Evolutionary conservation across 2,329 filamentous ascomycete species (phyloP).

Genomic region (Verticillium albo-atrum): DNA sequence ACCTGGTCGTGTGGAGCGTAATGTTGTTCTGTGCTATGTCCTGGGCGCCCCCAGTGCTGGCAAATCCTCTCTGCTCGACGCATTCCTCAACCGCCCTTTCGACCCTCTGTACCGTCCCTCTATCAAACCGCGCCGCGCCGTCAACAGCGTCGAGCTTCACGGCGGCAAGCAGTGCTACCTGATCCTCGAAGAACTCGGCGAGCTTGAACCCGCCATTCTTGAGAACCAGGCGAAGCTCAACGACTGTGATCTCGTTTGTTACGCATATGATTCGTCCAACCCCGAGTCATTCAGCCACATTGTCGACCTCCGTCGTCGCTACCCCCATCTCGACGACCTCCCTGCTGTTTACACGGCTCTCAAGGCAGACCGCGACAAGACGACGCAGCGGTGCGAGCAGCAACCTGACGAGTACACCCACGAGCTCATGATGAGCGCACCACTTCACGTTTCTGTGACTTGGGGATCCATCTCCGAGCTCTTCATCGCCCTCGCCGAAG

Average conservation of each 20-base stretch:
- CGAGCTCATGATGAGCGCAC: constrained; percentile 79
- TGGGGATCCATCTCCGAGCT: constrained; percentile 94
- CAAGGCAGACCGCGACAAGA: constrained; percentile 94
- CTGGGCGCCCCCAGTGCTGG: constrained; percentile 81
- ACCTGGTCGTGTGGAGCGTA: constrained; percentile 83
- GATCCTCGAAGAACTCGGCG: constrained; percentile 90
- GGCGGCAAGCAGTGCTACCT: constrained; percentile 97
- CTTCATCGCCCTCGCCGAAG: constrained; percentile 87
- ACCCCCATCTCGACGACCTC: constrained; percentile 81
- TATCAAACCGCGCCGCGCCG: constrained; percentile 87
- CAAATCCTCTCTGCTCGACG: constrained; percentile 86
- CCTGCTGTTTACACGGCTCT: constrained; percentile 89
- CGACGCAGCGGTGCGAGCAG: constrained; percentile 85
- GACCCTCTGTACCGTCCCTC: constrained; percentile 82
- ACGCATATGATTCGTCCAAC: constrained; percentile 94
- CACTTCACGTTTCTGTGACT: constrained; percentile 88
- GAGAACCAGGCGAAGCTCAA: constrained; percentile 90
- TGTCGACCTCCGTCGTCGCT: constrained; percentile 70
- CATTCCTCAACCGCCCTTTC: constrained; percentile 87
- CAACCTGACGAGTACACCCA: constrained; percentile 92
- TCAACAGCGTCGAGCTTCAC: constrained; percentile 93
- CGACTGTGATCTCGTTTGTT: constrained; percentile 90
- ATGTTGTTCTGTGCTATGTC: constrained; percentile 91
- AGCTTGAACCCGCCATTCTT: constrained; percentile 89
- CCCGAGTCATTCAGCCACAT: constrained; percentile 95